Percentiles rank a stretch among this genome's conserved stretches.
Evolutionary conservation across 139 green algal species (phyloP).

Genomic region (Tetradesmus lagerheimii): DNA sequence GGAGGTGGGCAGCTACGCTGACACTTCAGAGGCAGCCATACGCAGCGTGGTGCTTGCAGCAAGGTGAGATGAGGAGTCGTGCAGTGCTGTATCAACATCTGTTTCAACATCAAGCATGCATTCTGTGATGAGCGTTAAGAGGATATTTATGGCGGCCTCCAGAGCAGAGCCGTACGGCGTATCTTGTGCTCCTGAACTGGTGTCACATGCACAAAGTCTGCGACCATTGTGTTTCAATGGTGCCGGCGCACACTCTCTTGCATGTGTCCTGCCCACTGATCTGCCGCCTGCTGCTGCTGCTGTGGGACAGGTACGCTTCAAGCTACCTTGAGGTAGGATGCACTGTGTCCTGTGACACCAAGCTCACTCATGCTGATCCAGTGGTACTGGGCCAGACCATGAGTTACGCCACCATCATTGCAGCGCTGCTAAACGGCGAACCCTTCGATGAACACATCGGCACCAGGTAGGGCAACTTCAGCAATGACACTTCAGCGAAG

Average conservation of each 20-base stretch:
- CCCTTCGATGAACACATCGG: neutral
- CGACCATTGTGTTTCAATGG: too few species aligned
- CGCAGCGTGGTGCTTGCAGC: slow-evolving; percentile 40
- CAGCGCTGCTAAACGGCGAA: neutral
- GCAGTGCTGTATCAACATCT: too few species aligned
- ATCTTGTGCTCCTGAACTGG: too few species aligned
- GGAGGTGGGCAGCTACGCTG: slow-evolving; percentile 39
- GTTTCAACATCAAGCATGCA: too few species aligned
- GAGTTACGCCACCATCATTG: neutral
- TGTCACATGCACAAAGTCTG: too few species aligned
- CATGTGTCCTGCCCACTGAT: neutral
- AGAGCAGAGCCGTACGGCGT: too few species aligned
- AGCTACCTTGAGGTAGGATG: neutral
- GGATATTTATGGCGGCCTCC: too few species aligned
- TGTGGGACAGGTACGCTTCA: neutral
- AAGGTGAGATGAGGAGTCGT: slow-evolving; percentile 37
- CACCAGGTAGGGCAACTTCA: neutral
- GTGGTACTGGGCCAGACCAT: neutral
- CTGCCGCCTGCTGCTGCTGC: neutral
- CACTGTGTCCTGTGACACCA: neutral
- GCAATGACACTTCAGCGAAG: too few species aligned
- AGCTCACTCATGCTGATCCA: neutral
- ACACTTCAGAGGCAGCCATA: slow-evolving; percentile 42
- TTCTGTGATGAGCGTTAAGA: too few species aligned
- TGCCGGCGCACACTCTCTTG: too few species aligned